Percentiles rank a stretch among this genome's conserved stretches.
Evolutionary conservation across 176 grass and related monocot genomes (phyloP).

Genomic region (Musa itinerans): DNA sequence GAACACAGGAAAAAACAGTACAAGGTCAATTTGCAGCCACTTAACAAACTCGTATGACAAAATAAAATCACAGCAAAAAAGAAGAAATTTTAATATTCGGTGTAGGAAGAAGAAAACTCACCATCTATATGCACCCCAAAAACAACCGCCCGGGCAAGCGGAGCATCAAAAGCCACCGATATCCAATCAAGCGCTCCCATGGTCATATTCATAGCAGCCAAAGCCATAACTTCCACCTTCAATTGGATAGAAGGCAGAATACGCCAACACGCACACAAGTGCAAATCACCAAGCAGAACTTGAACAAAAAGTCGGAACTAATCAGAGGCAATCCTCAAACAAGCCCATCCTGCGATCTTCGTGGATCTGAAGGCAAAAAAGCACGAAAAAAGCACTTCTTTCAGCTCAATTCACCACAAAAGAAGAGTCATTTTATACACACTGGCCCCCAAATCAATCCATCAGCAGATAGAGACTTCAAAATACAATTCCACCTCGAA

Average conservation of each 20-base stretch:
- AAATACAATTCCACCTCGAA: not conserved
- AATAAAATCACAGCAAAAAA: not conserved
- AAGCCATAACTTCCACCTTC: constrained; percentile 29
- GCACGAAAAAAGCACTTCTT: not conserved
- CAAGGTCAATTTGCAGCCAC: constrained; percentile 17
- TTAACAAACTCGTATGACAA: not conserved
- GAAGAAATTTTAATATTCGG: not conserved
- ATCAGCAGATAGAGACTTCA: too few species aligned
- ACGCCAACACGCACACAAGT: too few species aligned
- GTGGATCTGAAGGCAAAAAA: not conserved
- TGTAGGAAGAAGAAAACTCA: constrained; percentile 19
- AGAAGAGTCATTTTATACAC: not conserved
- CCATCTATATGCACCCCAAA: constrained; percentile 90
- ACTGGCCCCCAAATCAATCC: too few species aligned
- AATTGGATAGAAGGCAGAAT: not conserved
- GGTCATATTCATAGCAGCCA: constrained; percentile 54
- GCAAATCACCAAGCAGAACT: not conserved
- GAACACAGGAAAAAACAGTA: constrained; percentile 15
- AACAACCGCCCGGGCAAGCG: constrained; percentile 60
- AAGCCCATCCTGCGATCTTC: not conserved
- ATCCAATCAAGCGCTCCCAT: constrained; percentile 42
- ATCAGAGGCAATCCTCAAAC: not conserved
- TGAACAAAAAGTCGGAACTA: not conserved
- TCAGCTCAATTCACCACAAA: not conserved
- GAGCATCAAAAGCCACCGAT: constrained; percentile 62